phyloP scores from a whole-genome alignment of 495 filamentous ascomycete species.

The Penicillium parvum region DNA sequence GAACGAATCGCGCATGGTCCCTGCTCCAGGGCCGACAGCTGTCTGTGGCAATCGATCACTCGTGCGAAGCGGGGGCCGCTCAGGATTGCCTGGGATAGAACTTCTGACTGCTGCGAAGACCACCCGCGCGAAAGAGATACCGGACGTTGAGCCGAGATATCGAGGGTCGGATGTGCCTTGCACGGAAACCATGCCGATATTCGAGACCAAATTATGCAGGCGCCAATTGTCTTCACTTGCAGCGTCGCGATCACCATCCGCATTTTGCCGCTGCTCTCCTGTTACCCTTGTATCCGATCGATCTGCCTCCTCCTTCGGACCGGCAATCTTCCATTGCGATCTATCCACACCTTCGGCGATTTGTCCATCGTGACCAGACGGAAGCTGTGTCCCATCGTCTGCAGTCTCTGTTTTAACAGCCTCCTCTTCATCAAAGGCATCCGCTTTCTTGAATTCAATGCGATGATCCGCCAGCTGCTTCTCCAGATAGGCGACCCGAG shows the following conservation, averaged over 20 bases:
- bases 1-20: slow-evolving; percentile 88
- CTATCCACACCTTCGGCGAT: slow-evolving; percentile 19
- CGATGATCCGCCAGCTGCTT: slow-evolving; percentile 64
- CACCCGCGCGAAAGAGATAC: slow-evolving; percentile 90
- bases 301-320: slow-evolving; percentile 24
- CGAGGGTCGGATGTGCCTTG: slow-evolving; percentile 72
- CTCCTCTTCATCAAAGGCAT: slow-evolving; percentile 67
- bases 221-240: slow-evolving; percentile 56
- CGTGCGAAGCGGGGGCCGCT: slow-evolving; percentile 51
- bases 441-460: slow-evolving; percentile 67
- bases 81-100: slow-evolving; percentile 59
- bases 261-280: slow-evolving; percentile 12
- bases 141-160: slow-evolving; percentile 80
- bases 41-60: slow-evolving; percentile 43
- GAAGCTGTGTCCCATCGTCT: slow-evolving; percentile 24
- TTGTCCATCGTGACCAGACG: slow-evolving; percentile 10
- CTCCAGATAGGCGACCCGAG: slow-evolving; percentile 78
- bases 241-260: slow-evolving; percentile 23
- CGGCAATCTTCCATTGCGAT: slow-evolving; percentile 15
- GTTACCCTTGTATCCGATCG: slow-evolving; percentile 33
- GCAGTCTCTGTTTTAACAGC: slow-evolving; percentile 35
- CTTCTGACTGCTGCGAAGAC: slow-evolving; percentile 93
- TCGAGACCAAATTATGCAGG: slow-evolving; percentile 68
- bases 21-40: slow-evolving; percentile 49
- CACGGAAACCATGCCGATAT: slow-evolving; percentile 72